These are phyloP conservation scores for Suhomyces vadensis DNA, from an alignment of 805 yeast species.

Conservation along the genomic window DNA sequence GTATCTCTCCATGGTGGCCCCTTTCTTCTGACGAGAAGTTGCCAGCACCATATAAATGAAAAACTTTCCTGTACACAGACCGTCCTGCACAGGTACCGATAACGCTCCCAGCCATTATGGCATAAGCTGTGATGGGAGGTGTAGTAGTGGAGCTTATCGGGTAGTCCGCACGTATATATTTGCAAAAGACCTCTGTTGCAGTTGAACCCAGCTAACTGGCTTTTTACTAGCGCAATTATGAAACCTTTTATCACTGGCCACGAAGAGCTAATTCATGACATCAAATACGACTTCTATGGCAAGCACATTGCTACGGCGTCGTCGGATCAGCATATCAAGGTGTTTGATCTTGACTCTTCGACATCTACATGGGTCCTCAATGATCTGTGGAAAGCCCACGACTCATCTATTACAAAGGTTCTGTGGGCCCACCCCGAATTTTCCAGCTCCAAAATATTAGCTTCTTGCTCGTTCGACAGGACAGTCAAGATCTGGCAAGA, in stretches of 20 bases:
- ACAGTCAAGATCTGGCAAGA: slow-evolving; percentile 92
- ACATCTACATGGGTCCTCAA: slow-evolving; percentile 77
- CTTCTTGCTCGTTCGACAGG: slow-evolving; percentile 87
- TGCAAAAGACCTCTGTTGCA: no score
- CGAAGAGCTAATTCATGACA: slow-evolving; percentile 88
- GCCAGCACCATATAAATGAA: no score
- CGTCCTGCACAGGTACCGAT: no score
- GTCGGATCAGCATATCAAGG: slow-evolving; percentile 90
- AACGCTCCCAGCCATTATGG: no score
- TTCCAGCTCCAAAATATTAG: slow-evolving; percentile 70
- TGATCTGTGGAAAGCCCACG: slow-evolving; percentile 96
- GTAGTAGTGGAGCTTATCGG: no score
- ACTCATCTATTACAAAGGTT: slow-evolving; percentile 76
- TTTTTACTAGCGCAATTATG: slow-evolving; percentile 18
- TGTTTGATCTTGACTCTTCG: slow-evolving; percentile 71
- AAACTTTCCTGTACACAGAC: no score
- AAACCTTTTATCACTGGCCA: slow-evolving; percentile 87
- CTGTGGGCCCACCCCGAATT: slow-evolving; percentile 96
- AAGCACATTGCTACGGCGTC: slow-evolving; percentile 91
- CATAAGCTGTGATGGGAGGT: no score
- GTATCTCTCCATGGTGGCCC: neutral
- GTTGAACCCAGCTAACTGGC: neutral
- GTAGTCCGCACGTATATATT: no score
- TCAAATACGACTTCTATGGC: slow-evolving; percentile 91
- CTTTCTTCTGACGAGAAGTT: neutral